A percentile compares a stretch with the other conserved stretches of the same genome.
phyloP scores from a whole-genome alignment of 2,329 filamentous ascomycete species.

The Penicillium decumbens region DNA sequence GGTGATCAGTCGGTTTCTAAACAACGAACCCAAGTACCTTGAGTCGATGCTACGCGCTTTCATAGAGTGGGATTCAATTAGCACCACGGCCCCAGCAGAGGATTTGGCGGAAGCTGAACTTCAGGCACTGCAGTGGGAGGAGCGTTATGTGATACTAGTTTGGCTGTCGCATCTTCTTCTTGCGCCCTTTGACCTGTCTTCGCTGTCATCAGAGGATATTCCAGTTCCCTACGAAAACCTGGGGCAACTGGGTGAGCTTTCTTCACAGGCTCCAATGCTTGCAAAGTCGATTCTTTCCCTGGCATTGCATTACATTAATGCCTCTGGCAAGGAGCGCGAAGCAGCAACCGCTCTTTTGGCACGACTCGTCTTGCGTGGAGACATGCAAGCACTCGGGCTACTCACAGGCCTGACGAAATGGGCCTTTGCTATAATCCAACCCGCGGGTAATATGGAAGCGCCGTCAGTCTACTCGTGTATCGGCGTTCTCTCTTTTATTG shows the following conservation, averaged over 20 bases:
- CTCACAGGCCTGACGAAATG: slow-evolving; percentile 65
- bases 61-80: slow-evolving; percentile 51
- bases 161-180: slow-evolving; percentile 82
- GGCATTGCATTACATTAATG: slow-evolving; percentile 65
- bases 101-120: slow-evolving; percentile 17
- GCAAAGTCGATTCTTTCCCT: slow-evolving; percentile 66
- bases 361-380: slow-evolving; percentile 72
- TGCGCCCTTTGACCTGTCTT: slow-evolving; percentile 83
- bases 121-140: slow-evolving; percentile 67
- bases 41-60: slow-evolving; percentile 73
- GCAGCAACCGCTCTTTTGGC: slow-evolving; percentile 81
- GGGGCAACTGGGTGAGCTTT: slow-evolving; percentile 43
- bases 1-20: slow-evolving; percentile 83
- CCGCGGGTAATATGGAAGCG: slow-evolving; percentile 35
- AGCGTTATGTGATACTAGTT: slow-evolving; percentile 78
- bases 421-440: slow-evolving; percentile 60
- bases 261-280: slow-evolving; percentile 62
- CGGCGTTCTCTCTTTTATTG: slow-evolving; percentile 73
- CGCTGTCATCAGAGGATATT: slow-evolving; percentile 61
- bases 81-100: slow-evolving; percentile 10
- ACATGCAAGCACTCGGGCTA: slow-evolving; percentile 78
- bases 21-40: slow-evolving; percentile 80
- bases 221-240: slow-evolving; percentile 35
- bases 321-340: slow-evolving; percentile 80
- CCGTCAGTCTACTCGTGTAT: slow-evolving; percentile 68